A percentile compares a stretch with the other conserved stretches of the same genome.
phyloP scores from a whole-genome alignment of 1,139 yeast genomes.

The Debaryomycetaceae sp. region DNA sequence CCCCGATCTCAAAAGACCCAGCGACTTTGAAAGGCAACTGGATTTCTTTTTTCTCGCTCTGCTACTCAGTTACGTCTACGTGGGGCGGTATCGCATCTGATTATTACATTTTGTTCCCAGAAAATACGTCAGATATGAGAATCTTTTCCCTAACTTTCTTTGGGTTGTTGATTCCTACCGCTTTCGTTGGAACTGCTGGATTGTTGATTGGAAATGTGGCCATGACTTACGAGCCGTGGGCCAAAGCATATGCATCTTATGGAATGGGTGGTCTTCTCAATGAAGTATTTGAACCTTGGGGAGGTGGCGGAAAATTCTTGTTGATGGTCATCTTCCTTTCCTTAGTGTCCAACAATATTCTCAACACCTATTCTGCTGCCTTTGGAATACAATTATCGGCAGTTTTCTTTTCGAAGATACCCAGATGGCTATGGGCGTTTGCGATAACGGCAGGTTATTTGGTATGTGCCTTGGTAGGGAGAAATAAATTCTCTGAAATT shows the following conservation, averaged over 20 bases:
- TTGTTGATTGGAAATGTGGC: constrained; percentile 24
- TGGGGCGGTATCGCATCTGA: constrained; percentile 92
- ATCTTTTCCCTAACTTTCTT: constrained; percentile 63
- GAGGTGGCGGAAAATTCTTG: constrained; percentile 75
- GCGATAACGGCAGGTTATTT: constrained; percentile 62
- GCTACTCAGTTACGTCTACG: constrained; percentile 79
- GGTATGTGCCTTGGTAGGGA: constrained; percentile 72
- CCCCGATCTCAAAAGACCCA: constrained; percentile 26
- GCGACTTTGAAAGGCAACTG: constrained; percentile 56
- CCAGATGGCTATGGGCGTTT: constrained; percentile 79
- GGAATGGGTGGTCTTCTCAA: constrained; percentile 25
- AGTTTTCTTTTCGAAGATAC: constrained; percentile 56
- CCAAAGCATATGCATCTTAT: constrained; percentile 14
- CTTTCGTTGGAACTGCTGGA: constrained; percentile 23
- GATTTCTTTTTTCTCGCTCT: constrained; percentile 69
- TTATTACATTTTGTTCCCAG: constrained; percentile 81
- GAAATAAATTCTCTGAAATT: constrained; percentile 69
- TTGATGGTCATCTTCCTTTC: constrained; percentile 68
- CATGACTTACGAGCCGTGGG: constrained; percentile 22
- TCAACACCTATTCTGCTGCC: constrained; percentile 83
- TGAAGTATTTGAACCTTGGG: constrained; percentile 55
- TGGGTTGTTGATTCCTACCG: constrained; percentile 37
- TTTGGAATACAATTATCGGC: constrained; percentile 75
- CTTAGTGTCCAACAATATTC: constrained; percentile 73
- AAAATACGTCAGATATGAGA: constrained; percentile 55